Evolutionary conservation across 1,284 basidiomycete species (phyloP).

Genomic region (Ceratobasidium sp.): DNA sequence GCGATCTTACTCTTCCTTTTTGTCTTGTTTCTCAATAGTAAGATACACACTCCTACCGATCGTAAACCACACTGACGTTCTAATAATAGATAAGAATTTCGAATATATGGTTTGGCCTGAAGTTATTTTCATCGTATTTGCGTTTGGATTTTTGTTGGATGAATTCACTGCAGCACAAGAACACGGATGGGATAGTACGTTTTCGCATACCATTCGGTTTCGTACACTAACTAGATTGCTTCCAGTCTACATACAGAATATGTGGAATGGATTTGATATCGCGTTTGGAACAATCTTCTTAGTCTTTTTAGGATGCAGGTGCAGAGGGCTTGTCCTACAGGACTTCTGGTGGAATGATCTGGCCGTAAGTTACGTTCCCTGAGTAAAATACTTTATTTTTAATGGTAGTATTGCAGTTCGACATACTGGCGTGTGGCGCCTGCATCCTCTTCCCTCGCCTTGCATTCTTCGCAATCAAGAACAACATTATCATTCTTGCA

Average conservation of each 20-base stretch:
- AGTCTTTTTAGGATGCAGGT: constrained; percentile 74
- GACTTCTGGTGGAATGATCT: constrained; percentile 68
- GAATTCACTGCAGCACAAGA: constrained; percentile 85
- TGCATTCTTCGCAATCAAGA: constrained; percentile 87
- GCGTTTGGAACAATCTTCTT: constrained; percentile 81
- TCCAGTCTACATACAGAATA: constrained; percentile 81
- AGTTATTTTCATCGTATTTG: constrained; percentile 79
- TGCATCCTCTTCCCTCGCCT: constrained; percentile 90
- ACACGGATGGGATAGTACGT: constrained; percentile 86
- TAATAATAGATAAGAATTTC: constrained; percentile 68
- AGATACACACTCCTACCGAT: constrained; percentile 53
- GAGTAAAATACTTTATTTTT: neutral
- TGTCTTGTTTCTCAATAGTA: constrained; percentile 79
- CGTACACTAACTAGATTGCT: constrained; percentile 41
- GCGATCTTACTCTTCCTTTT: constrained; percentile 76
- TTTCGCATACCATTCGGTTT: neutral
- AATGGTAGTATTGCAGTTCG: constrained; percentile 64
- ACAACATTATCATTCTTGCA: constrained; percentile 84
- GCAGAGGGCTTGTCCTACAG: constrained; percentile 71
- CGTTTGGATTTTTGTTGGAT: constrained; percentile 81
- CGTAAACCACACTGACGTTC: neutral
- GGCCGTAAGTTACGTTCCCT: constrained; percentile 66
- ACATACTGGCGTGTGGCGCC: constrained; percentile 85
- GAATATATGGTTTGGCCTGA: constrained; percentile 73
- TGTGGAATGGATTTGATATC: constrained; percentile 92